Evolutionary conservation across 495 filamentous ascomycete genomes (phyloP), one percentile per base, ranked within the genome.

Genomic region (Neurospora sublineolata): DNA sequence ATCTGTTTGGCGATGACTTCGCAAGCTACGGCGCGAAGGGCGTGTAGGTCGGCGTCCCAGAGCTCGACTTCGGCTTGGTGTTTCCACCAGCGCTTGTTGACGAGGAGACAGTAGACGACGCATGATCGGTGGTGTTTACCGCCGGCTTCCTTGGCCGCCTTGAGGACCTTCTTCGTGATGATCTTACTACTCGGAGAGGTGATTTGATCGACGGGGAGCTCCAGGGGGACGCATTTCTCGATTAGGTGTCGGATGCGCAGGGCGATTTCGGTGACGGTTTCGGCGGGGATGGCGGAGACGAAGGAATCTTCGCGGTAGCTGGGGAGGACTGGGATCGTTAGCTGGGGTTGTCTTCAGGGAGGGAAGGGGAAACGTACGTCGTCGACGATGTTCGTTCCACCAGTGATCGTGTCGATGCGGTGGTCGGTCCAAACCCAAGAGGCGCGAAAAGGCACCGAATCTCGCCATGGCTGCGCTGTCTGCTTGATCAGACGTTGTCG

Each of bases 1-100:
- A 97, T 89, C 44, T 85, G 85, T 84, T 97, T 99, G n/a, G 96
- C 93, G 70, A 99, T 91, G 46, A 97, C 88, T 80, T 98, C 95
- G 79, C 92, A 95, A n/a, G 96, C 94, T 20, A 87, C 81, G 9
- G 93, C 93, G 23, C 94, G 87, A 30, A 91, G 83, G 68, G 89
- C 79, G 77, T 97, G 93, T 44, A 99, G 83, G 68, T 93, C 91
- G 4, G 94, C 89, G 79, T 99, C 94, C 90, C 93, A 98, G 9
- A 97, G 87, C 83, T 98, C 95, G 27, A 90, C 78, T 23, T 85
- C 71, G 12, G 93, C 89, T 80, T 98, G 94, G 20, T 86, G 87
- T 75, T 90, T 90, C 82, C 97, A 99, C 95, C 95, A 99, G 71
- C 90, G 87, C 76, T 94, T 88, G 78, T 92, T 96, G 30, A 98